Percentiles rank a stretch among this genome's conserved stretches.
Conservation (phyloP, 2,329 filamentous ascomycete genomes). For the Ophiostoma fasciatum region DNA sequence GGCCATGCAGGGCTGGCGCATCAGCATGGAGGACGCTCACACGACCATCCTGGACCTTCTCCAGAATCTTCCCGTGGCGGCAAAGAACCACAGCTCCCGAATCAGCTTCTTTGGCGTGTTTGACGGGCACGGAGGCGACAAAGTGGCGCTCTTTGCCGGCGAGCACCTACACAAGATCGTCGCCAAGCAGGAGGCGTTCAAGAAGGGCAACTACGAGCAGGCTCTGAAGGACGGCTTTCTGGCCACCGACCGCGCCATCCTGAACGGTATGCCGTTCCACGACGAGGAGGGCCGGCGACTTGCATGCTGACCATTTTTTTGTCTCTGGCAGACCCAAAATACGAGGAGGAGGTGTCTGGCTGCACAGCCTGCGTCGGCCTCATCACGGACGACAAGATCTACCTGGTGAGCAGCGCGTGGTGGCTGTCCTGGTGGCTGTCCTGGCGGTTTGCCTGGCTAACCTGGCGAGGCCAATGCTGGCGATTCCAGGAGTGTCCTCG, state of each 20-base stretch:
- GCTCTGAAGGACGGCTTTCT: conserved; percentile 95
- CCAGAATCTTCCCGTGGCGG: conserved; percentile 35
- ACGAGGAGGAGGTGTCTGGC: conserved; percentile 94
- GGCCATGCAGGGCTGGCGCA: conserved; percentile 99
- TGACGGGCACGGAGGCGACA: conserved; percentile 93
- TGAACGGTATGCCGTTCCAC: conserved; percentile 54
- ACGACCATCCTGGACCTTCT: conserved; percentile 79
- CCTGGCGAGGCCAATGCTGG: conserved; percentile 73
- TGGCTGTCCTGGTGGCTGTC: too few relatives aligned
- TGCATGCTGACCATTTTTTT: conserved; percentile 6
- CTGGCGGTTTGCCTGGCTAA: too few relatives aligned
- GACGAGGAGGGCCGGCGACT: not conserved
- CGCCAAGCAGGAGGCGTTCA: conserved; percentile 87
- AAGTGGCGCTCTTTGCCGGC: conserved; percentile 85
- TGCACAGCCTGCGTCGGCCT: conserved; percentile 90
- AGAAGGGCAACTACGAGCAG: conserved; percentile 82
- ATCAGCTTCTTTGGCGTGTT: conserved; percentile 97
- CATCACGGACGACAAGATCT: conserved; percentile 84
- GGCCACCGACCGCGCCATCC: conserved; percentile 86
- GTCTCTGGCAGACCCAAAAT: conserved; percentile 70
- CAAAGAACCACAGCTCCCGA: conserved; percentile 53
- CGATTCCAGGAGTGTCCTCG: conserved; percentile 86
- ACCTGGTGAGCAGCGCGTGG: too few relatives aligned
- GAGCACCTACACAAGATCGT: conserved; percentile 90
- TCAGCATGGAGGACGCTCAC: conserved; percentile 98